Evolutionary conservation across 495 filamentous ascomycete genomes (phyloP), one percentile per base, ranked within the genome.

Genomic region (Choiromyces venosus): DNA sequence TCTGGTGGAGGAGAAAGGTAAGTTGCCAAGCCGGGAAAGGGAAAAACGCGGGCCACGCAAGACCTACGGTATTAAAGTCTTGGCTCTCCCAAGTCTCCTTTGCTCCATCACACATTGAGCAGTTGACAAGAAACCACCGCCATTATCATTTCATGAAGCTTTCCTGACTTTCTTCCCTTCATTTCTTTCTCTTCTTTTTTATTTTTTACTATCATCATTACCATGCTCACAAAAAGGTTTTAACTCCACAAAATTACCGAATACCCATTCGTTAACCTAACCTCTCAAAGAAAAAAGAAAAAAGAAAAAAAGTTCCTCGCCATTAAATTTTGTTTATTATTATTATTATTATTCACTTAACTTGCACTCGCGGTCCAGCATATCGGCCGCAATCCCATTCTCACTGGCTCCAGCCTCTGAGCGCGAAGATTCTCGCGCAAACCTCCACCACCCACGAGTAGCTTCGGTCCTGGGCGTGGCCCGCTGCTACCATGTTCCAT

Each of bases 391-490:
- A 61, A n/a, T 14, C 29, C 25, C 52, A 16, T 61, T 61, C 52
- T 61, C 67, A 73, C 75, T 77, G 75, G 75, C 75, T 72, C 75
- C 75, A 64, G 75, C 65, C 65, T 77, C 75, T 40, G 66, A 69
- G 74, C 74, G 75, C 77, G 75, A 77, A 35, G 69, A 73, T 69
- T 68, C 71, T n/a, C 37, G 72, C 66, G 73, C 74, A n/a, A 75
- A 65, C 73, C 66, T 76, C 36, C 79, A 89, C 64, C 89, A 90
- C 79, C 89, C 89, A 6, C 87, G 88, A 18, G 86, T 90, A 42
- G 89, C 89, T 35, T 87, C 90, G 67, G 84, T 91, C 42, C 81
- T 91, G 16, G 89, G 89, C 4, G 87, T 91, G 7, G 86, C 87
- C 65, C 84, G 84, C 71, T 85, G 85, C 71, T 91, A 89, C 85